phyloP scores from a whole-genome alignment of 495 filamentous ascomycete genomes.

The Neurospora tetraspora region DNA sequence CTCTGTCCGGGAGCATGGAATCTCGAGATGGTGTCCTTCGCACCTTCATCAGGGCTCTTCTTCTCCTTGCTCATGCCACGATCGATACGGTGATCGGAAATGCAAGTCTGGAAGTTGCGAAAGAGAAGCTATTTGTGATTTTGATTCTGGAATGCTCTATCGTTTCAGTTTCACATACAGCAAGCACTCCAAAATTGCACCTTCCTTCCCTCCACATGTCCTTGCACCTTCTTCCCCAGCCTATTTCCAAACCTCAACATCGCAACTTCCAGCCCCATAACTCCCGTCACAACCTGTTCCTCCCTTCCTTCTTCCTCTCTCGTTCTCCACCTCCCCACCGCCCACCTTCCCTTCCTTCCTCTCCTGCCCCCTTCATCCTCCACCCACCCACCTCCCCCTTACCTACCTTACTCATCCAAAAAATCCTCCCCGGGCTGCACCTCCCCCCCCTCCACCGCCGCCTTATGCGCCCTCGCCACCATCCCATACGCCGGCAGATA shows the following conservation, averaged over 20 bases:
- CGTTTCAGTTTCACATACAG: neutral
- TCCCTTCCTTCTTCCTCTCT: neutral
- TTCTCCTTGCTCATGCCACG: neutral
- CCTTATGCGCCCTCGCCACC: slow-evolving; percentile 34
- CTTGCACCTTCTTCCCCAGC: no score
- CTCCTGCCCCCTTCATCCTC: neutral
- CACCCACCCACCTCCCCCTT: neutral
- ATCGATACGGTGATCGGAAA: neutral
- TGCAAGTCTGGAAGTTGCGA: neutral
- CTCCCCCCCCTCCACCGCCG: slow-evolving; percentile 32
- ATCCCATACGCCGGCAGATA: slow-evolving; percentile 37
- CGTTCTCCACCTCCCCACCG: neutral
- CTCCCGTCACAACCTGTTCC: neutral
- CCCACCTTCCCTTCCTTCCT: neutral
- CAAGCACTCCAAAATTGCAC: neutral
- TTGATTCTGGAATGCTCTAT: neutral
- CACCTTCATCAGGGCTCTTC: neutral
- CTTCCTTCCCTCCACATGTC: no score
- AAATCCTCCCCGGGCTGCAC: slow-evolving; percentile 36
- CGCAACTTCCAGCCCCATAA: neutral
- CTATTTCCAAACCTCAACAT: neutral
- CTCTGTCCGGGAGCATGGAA: neutral
- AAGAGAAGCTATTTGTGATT: neutral
- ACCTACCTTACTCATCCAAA: slow-evolving; percentile 10
- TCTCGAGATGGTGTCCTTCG: neutral